phyloP scores from a whole-genome alignment of 805 yeast genomes.

The Saturnispora saitoi region DNA sequence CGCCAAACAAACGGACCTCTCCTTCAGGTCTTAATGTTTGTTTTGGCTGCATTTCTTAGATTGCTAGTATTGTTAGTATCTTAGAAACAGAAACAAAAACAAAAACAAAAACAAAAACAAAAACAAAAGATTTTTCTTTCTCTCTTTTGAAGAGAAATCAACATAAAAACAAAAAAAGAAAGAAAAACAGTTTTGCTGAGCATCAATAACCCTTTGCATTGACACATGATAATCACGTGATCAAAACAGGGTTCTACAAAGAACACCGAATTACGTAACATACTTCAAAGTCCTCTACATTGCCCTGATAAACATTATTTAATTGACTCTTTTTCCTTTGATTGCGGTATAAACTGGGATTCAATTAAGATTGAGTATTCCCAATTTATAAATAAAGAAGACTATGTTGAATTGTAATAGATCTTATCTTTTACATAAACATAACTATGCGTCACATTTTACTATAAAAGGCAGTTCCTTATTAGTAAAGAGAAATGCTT shows the following conservation, averaged over 20 bases:
- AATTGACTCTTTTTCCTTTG: neutral
- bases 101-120: neutral
- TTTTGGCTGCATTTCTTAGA: neutral
- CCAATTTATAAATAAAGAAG: no score
- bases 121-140: no score
- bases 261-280: no score
- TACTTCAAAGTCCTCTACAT: no score
- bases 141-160: no score
- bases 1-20: conserved; percentile 1
- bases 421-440: no score
- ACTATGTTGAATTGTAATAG: no score
- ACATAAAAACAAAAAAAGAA: neutral
- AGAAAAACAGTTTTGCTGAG: neutral
- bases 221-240: neutral
- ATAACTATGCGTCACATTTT: no score
- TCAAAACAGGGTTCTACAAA: no score
- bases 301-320: neutral
- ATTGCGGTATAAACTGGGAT: neutral
- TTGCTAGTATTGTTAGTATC: neutral
- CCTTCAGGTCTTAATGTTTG: neutral
- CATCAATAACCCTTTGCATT: neutral
- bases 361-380: no score
- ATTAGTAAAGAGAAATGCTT: neutral
- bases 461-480: neutral
- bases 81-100: neutral